Conservation (phyloP, 2,329 filamentous ascomycete genomes). For the Gyromitra esculenta region DNA sequence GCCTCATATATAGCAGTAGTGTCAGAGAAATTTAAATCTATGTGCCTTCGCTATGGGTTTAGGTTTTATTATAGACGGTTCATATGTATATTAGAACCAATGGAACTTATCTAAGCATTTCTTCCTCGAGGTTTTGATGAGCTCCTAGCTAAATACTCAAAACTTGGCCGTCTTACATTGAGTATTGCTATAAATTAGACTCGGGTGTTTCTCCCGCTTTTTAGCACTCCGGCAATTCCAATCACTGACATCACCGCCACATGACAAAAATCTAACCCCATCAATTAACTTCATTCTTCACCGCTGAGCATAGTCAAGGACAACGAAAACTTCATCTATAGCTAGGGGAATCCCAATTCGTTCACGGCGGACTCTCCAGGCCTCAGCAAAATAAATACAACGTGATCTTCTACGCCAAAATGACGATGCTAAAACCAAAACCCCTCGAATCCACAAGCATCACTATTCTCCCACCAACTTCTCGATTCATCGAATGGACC, state of each 20-base stretch:
- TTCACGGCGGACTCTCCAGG: background rate
- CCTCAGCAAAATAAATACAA: background rate
- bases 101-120: no score
- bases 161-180: no score
- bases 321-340: background rate
- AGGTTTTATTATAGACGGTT: no score
- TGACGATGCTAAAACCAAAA: constrained; percentile 1
- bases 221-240: no score
- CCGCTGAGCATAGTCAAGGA: background rate
- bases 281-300: background rate
- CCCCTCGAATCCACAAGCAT: background rate
- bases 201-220: no score
- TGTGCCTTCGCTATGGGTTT: no score
- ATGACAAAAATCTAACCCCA: background rate
- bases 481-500: background rate
- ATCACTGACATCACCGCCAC: background rate
- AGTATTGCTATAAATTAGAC: no score
- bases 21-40: no score
- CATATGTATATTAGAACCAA: no score
- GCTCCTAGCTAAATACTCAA: no score
- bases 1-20: no score
- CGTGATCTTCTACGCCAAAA: background rate
- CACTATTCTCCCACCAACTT: background rate
- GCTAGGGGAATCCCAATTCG: background rate
- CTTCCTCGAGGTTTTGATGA: no score